Conservation (phyloP, 306 rosid genomes). For the Herpetospermum pedunculosum region DNA sequence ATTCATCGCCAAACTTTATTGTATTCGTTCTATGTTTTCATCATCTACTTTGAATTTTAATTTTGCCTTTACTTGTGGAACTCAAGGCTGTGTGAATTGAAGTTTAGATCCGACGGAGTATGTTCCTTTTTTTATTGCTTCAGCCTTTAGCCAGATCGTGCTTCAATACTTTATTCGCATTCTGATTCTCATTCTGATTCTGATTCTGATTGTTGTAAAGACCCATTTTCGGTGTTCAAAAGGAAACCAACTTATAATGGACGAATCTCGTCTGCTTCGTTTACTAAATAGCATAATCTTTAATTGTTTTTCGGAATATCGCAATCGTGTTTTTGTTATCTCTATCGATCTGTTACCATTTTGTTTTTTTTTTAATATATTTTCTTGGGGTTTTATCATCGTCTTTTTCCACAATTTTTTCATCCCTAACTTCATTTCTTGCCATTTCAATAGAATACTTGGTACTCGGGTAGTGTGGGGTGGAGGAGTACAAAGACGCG, state of each 20-base stretch:
- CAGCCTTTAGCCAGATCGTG: background rate
- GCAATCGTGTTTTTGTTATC: background rate
- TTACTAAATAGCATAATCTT: conserved; percentile 6
- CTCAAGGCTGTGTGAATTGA: background rate
- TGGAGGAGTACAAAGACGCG: conserved; percentile 9
- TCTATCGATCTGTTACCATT: conserved; percentile 5
- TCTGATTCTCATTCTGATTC: conserved; percentile 11
- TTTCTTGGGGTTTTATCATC: background rate
- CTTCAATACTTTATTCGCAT: conserved; percentile 4
- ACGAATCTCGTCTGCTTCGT: background rate
- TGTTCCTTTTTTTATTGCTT: background rate
- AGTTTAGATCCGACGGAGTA: conserved; percentile 2
- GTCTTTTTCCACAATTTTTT: background rate
- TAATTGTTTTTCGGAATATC: background rate
- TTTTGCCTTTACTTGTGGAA: background rate
- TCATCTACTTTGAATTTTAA: background rate
- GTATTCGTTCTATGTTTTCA: background rate
- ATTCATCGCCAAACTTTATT: background rate
- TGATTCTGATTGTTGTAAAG: conserved; percentile 7
- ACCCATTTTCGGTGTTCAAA: conserved; percentile 1
- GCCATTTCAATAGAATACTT: conserved; percentile 12
- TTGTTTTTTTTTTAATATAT: too few relatives aligned
- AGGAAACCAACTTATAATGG: background rate
- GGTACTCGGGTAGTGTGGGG: conserved; percentile 26
- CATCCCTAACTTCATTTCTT: conserved; percentile 6